These are phyloP conservation scores for Antrodiella citrinella DNA, from an alignment of 768 basidiomycete genomes.

Conservation along the genomic window DNA sequence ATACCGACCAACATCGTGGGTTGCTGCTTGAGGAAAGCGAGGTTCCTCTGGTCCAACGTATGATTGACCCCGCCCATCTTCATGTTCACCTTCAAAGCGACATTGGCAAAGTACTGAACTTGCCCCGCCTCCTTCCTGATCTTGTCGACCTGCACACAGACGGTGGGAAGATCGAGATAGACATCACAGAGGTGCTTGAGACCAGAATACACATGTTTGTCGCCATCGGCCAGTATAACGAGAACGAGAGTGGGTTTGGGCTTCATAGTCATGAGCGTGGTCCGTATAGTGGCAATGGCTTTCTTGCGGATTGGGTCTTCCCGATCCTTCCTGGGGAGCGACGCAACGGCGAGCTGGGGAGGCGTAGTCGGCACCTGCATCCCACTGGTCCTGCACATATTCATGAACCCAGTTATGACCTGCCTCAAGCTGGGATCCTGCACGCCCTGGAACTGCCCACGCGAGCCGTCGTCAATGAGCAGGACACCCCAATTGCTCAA, in stretches of 20 bases:
- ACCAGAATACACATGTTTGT: constrained; percentile 42
- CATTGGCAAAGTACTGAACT: constrained; percentile 46
- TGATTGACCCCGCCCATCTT: constrained; percentile 50
- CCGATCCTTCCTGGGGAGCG: constrained; percentile 42
- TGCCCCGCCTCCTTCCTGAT: constrained; percentile 58
- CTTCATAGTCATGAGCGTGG: constrained; percentile 27
- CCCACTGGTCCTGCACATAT: constrained; percentile 58
- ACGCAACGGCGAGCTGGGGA: constrained; percentile 33
- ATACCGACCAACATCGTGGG: constrained; percentile 50
- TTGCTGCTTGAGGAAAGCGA: constrained; percentile 27
- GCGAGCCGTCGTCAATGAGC: constrained; percentile 51
- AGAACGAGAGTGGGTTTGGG: constrained; percentile 37
- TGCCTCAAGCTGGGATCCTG: constrained; percentile 45
- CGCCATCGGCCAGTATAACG: constrained; percentile 38
- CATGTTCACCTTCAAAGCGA: constrained; percentile 48
- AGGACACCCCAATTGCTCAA: constrained; percentile 64
- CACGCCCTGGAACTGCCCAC: constrained; percentile 52
- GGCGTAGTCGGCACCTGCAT: constrained; percentile 38
- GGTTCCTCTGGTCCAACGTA: constrained; percentile 29
- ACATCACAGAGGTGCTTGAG: constrained; percentile 47
- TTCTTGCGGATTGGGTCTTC: constrained; percentile 45
- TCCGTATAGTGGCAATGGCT: constrained; percentile 41
- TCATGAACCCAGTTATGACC: constrained; percentile 43
- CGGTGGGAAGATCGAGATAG: constrained; percentile 43
- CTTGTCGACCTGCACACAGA: constrained; percentile 68